Base-by-base conservation (phyloP, 106 monocot species). In the Dactylorhiza incarnata region DNA sequence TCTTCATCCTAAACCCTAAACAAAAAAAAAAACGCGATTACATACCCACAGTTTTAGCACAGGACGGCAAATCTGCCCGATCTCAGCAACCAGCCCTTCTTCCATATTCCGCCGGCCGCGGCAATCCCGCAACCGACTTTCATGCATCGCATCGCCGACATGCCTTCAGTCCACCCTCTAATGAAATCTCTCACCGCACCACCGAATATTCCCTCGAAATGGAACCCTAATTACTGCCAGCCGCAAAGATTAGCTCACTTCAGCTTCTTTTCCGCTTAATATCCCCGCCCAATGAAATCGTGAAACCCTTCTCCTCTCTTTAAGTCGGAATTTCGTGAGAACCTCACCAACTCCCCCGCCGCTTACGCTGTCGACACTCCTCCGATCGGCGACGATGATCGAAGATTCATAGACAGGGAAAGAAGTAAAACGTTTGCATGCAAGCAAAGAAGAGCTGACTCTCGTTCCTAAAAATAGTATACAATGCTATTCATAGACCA, bases 41-140 rank as follows among this genome's bases (percentile, higher is more conserved):
- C 23, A 3, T 88, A 95, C 95, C 95, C 92, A 86, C 95, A 95
- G 81, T 92, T 86, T 70, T 75, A 76, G 86, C 95, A 95, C 25
- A 95, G 92, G 37, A 49, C 48, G 25, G 88, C 95, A 71, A 86
- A 95, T 62, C 85, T 88, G 12, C 95, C 95, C 61, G 92, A 92
- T 92, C 90, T 75, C 79, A 95, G 75, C 61, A 52, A 48, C 95
- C 95, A 95, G 3, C 95, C 95, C 70, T 77, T 88, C 84, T 78
- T 84, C 95, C 92, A 90, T 74, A 88, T 90, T 46, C 82, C 91
- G 11, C 73, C 85, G 23, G 80, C 76, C 54, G 82, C 76, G 70
- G 82, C 49, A 51, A 71, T 77, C 55, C 76, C 83, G 48, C 95
- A 95, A 16, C 71, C 84, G 7, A 79, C 73, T 78, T 92, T 95